phyloP scores from a whole-genome alignment of 2,329 filamentous ascomycete genomes.

The Pseudogymnoascus sp. region DNA sequence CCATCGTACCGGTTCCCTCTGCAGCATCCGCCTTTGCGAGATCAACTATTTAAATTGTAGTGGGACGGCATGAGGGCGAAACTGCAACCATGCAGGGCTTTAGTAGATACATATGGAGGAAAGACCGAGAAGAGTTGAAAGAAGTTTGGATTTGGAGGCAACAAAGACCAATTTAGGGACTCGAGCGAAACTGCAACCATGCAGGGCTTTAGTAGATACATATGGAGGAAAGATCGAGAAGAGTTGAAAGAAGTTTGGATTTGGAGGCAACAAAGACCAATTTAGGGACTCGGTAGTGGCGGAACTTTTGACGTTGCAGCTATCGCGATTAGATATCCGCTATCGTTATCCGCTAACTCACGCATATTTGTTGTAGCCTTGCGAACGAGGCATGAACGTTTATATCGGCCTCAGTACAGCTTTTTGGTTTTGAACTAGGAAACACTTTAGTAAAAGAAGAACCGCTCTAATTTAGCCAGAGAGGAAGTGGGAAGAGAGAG shows the following conservation, averaged over 20 bases:
- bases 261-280: neutral
- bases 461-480: neutral
- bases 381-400: neutral
- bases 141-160: neutral
- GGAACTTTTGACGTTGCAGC: neutral
- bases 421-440: neutral
- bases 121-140: neutral
- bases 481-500: neutral
- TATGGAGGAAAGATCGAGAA: neutral
- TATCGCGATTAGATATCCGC: neutral
- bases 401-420: neutral
- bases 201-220: neutral
- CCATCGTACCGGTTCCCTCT: neutral
- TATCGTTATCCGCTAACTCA: neutral
- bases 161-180: neutral
- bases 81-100: conserved; percentile 2
- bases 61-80: neutral
- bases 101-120: neutral
- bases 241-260: neutral
- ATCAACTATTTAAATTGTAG: neutral
- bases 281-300: neutral
- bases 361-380: neutral
- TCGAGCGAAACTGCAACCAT: neutral
- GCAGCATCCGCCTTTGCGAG: neutral
- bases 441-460: neutral